Percentiles rank a stretch among this genome's conserved stretches.
Conservation (phyloP, 768 basidiomycete species). For the Amanita muscaria region DNA sequence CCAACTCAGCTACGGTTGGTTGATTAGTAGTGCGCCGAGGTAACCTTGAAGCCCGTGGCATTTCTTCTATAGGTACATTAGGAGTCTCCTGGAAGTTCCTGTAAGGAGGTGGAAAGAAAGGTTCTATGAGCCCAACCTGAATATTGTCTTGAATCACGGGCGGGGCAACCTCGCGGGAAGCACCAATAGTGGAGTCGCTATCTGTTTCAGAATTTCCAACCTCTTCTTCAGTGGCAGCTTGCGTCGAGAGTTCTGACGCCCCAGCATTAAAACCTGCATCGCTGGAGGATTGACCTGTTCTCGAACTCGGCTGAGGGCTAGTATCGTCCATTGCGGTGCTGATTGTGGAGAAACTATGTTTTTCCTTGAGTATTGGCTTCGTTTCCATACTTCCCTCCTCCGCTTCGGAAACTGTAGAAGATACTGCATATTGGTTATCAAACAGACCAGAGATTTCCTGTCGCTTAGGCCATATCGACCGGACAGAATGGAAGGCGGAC, state of each 20-base stretch:
- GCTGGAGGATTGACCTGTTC: not conserved
- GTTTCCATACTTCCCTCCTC: constrained; percentile 49
- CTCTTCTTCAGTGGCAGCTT: constrained; percentile 4
- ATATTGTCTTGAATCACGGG: constrained; percentile 2
- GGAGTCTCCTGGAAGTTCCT: not conserved
- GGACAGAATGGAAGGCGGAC: constrained; percentile 62
- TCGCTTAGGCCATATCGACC: constrained; percentile 62
- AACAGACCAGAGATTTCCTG: constrained; percentile 46
- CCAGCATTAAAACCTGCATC: not conserved
- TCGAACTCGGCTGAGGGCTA: not conserved
- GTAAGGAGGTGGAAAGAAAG: not conserved
- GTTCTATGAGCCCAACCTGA: not conserved
- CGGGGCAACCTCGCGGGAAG: constrained; percentile 27
- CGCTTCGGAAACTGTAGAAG: constrained; percentile 64
- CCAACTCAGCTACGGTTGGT: constrained; percentile 75
- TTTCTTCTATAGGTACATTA: not conserved
- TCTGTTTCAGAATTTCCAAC: constrained; percentile 51
- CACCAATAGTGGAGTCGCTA: constrained; percentile 82
- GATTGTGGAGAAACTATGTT: not conserved
- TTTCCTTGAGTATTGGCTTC: constrained; percentile 41
- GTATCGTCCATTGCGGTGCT: not conserved
- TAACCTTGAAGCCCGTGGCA: constrained; percentile 18
- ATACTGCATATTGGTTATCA: constrained; percentile 47
- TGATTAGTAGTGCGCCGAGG: constrained; percentile 50
- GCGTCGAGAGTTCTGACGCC: not conserved